A percentile compares a stretch with the other conserved stretches of the same genome.
These are phyloP conservation scores for Leccinum olivaceopallidum DNA, from an alignment of 768 basidiomycete genomes.

Conservation along the genomic window DNA sequence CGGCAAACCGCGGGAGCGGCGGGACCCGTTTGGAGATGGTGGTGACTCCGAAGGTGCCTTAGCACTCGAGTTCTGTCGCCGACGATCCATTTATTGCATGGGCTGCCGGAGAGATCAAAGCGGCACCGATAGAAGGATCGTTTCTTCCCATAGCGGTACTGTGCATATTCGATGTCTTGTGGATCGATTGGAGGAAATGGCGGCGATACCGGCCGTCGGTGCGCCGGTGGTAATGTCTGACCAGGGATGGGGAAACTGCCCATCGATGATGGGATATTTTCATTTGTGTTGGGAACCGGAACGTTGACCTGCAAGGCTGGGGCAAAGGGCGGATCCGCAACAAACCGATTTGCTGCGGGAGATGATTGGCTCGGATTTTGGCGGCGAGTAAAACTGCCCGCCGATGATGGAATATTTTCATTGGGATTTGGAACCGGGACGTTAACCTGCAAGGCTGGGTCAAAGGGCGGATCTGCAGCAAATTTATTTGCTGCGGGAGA, in stretches of 20 bases:
- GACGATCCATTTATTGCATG: conserved; percentile 28
- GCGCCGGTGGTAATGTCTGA: neutral
- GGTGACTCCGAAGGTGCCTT: conserved; percentile 29
- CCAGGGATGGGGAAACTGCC: neutral
- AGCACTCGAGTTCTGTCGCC: conserved; percentile 29
- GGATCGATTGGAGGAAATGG: conserved; percentile 10
- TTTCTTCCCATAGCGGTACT: conserved; percentile 19
- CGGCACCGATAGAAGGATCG: conserved; percentile 26
- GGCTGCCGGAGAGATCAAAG: conserved; percentile 25
- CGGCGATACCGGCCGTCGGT: neutral
- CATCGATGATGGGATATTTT: conserved; percentile 3
- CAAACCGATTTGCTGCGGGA: neutral
- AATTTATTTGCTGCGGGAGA: neutral
- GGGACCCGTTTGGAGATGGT: conserved; percentile 20
- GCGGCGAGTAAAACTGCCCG: neutral
- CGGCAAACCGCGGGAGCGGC: conserved; percentile 17
- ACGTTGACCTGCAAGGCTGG: conserved; percentile 7
- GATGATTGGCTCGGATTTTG: conserved; percentile 1
- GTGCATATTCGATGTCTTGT: conserved; percentile 26
- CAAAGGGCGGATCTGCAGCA: neutral
- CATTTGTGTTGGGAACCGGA: neutral
- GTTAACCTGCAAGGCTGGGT: conserved; percentile 5
- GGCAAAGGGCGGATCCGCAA: neutral
- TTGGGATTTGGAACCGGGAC: neutral
- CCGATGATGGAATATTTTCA: conserved; percentile 6